Evolutionary conservation across 1,139 yeast genomes (phyloP).

Genomic region (Yamadazyma taylorii): DNA sequence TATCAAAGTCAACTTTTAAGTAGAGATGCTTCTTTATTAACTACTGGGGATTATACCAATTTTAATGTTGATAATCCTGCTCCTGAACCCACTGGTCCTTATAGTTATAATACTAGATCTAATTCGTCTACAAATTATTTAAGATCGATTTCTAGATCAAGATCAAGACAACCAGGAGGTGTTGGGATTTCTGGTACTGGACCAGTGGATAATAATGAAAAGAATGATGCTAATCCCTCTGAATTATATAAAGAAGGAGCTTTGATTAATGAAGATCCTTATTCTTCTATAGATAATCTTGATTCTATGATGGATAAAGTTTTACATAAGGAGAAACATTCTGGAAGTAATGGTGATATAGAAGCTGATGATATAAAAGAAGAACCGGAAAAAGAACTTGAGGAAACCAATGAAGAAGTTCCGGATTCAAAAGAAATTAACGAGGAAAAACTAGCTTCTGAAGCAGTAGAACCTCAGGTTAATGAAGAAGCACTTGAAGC

Average conservation of each 20-base stretch:
- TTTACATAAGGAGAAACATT: slow-evolving; percentile 18
- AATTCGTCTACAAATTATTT: slow-evolving; percentile 49
- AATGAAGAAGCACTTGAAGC: neutral
- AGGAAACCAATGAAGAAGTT: slow-evolving; percentile 7
- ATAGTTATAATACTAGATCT: slow-evolving; percentile 32
- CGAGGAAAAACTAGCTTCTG: slow-evolving; percentile 5
- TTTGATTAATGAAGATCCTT: slow-evolving; percentile 48
- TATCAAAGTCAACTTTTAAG: slow-evolving; percentile 20
- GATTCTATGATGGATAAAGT: slow-evolving; percentile 45
- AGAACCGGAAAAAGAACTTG: slow-evolving; percentile 8
- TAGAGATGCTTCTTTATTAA: slow-evolving; percentile 45
- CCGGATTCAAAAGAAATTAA: slow-evolving; percentile 12
- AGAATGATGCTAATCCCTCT: slow-evolving; percentile 43
- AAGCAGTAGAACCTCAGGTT: neutral
- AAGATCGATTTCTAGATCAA: slow-evolving; percentile 61
- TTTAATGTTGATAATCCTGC: slow-evolving; percentile 45
- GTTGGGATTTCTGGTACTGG: slow-evolving; percentile 1
- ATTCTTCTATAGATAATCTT: slow-evolving; percentile 38
- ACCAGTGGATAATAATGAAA: slow-evolving; percentile 35
- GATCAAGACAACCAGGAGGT: slow-evolving; percentile 46
- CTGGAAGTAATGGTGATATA: slow-evolving; percentile 1
- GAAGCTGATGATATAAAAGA: slow-evolving; percentile 6
- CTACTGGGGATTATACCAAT: slow-evolving; percentile 52
- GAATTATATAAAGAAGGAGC: slow-evolving; percentile 47
- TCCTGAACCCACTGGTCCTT: slow-evolving; percentile 20